phyloP scores from a whole-genome alignment of 306 rosid genomes.

The Gastrolobium villosum region DNA sequence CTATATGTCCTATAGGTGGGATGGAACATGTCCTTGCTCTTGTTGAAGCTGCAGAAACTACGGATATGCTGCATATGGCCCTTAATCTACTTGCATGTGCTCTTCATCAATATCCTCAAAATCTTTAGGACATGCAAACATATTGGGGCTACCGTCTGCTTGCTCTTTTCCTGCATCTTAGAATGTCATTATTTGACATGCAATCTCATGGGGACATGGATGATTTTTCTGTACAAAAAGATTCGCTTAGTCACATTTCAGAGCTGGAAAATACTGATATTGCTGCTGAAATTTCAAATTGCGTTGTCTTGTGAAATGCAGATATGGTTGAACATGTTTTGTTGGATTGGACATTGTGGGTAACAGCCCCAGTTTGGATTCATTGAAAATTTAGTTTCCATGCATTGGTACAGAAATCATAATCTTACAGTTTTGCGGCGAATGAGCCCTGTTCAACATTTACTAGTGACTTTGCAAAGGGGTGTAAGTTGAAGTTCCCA shows the following conservation, averaged over 20 bases:
- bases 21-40: slow-evolving; percentile 89
- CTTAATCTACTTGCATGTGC: slow-evolving; percentile 86
- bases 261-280: slow-evolving; percentile 91
- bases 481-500: slow-evolving; percentile 99
- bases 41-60: slow-evolving; percentile 96
- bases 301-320: slow-evolving; percentile 96
- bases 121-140: slow-evolving; percentile 93
- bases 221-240: slow-evolving; percentile 90
- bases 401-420: slow-evolving; percentile 99
- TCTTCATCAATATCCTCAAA: slow-evolving; percentile 94
- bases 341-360: slow-evolving; percentile 99
- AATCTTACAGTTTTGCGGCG: slow-evolving; percentile 94
- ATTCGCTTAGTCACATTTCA: slow-evolving; percentile 93
- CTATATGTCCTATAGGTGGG: slow-evolving; percentile 90
- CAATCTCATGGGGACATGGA: slow-evolving; percentile 94
- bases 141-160: slow-evolving; percentile 96
- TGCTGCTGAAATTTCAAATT: slow-evolving; percentile 90
- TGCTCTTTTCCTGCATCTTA: slow-evolving; percentile 87
- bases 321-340: slow-evolving; percentile 99
- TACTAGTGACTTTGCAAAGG: slow-evolving; percentile 94
- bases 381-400: slow-evolving; percentile 97
- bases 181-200: slow-evolving; percentile 96
- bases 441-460: slow-evolving; percentile 96
- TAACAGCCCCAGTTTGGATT: slow-evolving; percentile 84
- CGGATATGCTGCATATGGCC: slow-evolving; percentile 98